A percentile compares a stretch with the other conserved stretches of the same genome.
These are phyloP conservation scores for Pulveroboletus sp. DNA, from an alignment of 768 basidiomycete species.

Conservation along the genomic window DNA sequence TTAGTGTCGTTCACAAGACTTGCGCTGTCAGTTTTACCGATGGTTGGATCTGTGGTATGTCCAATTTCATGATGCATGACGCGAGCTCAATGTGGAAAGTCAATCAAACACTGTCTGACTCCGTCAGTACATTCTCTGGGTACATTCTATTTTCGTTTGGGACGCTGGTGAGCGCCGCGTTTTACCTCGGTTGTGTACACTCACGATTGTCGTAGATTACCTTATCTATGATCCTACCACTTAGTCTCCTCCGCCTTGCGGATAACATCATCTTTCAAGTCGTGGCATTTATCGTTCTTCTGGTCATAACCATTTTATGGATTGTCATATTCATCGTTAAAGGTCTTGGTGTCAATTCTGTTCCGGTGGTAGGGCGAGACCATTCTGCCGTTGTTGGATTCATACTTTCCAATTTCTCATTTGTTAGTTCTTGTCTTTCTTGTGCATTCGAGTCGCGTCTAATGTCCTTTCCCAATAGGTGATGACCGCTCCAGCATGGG, in stretches of 20 bases:
- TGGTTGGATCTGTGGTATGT: constrained; percentile 23
- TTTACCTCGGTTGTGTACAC: not conserved
- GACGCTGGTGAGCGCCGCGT: constrained; percentile 12
- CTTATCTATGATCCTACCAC: constrained; percentile 16
- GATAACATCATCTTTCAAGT: constrained; percentile 26
- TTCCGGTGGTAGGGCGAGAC: constrained; percentile 13
- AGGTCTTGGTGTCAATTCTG: constrained; percentile 8
- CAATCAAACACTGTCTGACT: constrained; percentile 5
- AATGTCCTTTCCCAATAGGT: constrained; percentile 8
- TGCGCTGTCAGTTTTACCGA: constrained; percentile 23
- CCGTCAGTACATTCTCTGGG: constrained; percentile 18
- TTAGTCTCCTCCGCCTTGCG: constrained; percentile 23
- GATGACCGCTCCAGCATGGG: constrained; percentile 24
- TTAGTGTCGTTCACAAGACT: constrained; percentile 23
- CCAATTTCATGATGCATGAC: not conserved
- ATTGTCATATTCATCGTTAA: constrained; percentile 12
- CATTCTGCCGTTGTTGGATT: constrained; percentile 24
- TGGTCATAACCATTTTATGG: constrained; percentile 19
- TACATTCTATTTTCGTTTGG: constrained; percentile 23
- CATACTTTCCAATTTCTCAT: constrained; percentile 23
- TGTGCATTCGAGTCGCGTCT: no score
- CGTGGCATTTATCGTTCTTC: constrained; percentile 19
- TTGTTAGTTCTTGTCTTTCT: constrained; percentile 9
- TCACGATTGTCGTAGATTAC: constrained; percentile 16
- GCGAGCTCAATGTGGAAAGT: constrained; percentile 11